A percentile compares a stretch with the other conserved stretches of the same genome.
Evolutionary conservation across 2,329 filamentous ascomycete genomes (phyloP).

Genomic region (Penicillium brevicompactum): DNA sequence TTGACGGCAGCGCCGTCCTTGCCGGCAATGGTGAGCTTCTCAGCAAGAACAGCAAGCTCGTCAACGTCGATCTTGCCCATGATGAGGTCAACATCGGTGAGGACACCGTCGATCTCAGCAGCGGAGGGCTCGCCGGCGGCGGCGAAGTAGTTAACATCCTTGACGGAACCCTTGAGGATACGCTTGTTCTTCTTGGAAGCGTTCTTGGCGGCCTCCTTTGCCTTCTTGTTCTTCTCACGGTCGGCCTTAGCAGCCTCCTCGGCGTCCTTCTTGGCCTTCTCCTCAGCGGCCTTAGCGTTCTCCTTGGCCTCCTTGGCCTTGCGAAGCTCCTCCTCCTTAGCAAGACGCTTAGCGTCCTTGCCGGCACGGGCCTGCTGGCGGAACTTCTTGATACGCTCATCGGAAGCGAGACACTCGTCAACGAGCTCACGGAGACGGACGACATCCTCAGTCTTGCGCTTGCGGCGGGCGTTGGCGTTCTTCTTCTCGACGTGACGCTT

Average conservation of each 20-base stretch:
- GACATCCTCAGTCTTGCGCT: constrained; percentile 99
- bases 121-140: constrained; percentile 70
- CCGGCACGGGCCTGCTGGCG: constrained; percentile 84
- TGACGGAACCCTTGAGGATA: constrained; percentile 88
- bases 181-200: constrained; percentile 99
- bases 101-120: constrained; percentile 76
- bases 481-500: constrained; percentile 98
- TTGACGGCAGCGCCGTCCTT: constrained; percentile 86
- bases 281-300: constrained; percentile 81
- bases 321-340: constrained; percentile 90
- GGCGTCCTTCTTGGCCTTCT: constrained; percentile 75
- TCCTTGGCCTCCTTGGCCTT: constrained; percentile 81
- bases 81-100: constrained; percentile 82
- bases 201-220: constrained; percentile 97
- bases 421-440: constrained; percentile 85
- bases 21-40: constrained; percentile 73
- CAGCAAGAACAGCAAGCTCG: constrained; percentile 81
- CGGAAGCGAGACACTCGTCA: constrained; percentile 78
- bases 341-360: constrained; percentile 93
- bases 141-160: constrained; percentile 97
- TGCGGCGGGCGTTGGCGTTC: constrained; percentile 95
- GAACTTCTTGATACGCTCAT: constrained; percentile 98
- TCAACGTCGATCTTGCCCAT: constrained; percentile 88
- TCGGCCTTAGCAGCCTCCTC: constrained; percentile 84
- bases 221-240: constrained; percentile 86